Conservation (phyloP, 305 asterid species). For the Fraxinus ornus region DNA sequence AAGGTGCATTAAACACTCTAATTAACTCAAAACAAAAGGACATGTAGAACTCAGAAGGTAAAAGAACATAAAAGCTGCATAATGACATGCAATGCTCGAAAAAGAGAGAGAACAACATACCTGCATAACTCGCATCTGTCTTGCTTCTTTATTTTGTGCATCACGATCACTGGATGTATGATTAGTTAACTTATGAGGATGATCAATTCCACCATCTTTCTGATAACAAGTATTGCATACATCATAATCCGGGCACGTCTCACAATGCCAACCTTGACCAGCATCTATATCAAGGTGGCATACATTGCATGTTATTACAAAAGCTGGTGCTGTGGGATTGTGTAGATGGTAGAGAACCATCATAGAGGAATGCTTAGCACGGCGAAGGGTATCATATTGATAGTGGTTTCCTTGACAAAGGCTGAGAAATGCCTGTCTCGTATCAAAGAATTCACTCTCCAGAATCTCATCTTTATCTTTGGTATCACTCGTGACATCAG, state of each 20-base stretch:
- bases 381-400: slow-evolving; percentile 92
- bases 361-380: slow-evolving; percentile 98
- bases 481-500: slow-evolving; percentile 68
- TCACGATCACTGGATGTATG: slow-evolving; percentile 73
- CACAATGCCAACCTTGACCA: slow-evolving; percentile 99
- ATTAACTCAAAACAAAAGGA: neutral
- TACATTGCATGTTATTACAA: slow-evolving; percentile 60
- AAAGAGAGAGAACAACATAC: slow-evolving; percentile 34
- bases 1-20: neutral
- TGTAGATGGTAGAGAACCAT: slow-evolving; percentile 98
- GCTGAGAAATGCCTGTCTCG: slow-evolving; percentile 92
- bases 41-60: neutral
- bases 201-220: slow-evolving; percentile 73
- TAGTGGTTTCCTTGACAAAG: slow-evolving; percentile 98
- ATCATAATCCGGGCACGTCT: slow-evolving; percentile 91
- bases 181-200: slow-evolving; percentile 84
- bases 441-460: slow-evolving; percentile 97
- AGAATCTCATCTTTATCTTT: slow-evolving; percentile 76
- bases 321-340: slow-evolving; percentile 97
- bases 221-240: slow-evolving; percentile 84
- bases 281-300: slow-evolving; percentile 83
- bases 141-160: slow-evolving; percentile 95
- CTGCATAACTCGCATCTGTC: slow-evolving; percentile 83
- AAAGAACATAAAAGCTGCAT: neutral
- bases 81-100: neutral